Evolutionary conservation across 805 yeast species (phyloP).

Genomic region (Starmera pachycereana): DNA sequence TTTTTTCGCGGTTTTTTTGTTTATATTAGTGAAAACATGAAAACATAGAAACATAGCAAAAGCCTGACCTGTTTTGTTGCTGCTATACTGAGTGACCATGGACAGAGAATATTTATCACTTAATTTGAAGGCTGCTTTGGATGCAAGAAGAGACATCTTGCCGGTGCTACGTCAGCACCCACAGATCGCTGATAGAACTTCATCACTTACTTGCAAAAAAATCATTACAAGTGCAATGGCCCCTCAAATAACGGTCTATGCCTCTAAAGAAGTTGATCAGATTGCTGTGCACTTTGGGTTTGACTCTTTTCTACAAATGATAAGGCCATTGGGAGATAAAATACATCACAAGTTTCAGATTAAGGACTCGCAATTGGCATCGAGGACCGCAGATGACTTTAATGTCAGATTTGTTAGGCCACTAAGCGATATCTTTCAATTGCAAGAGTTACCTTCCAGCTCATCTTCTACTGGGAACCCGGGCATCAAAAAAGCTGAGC

Average conservation of each 20-base stretch:
- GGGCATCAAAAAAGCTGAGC: conserved; percentile 19
- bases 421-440: conserved; percentile 22
- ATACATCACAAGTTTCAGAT: conserved; percentile 38
- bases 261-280: conserved; percentile 35
- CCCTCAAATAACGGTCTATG: conserved; percentile 41
- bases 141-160: conserved; percentile 8
- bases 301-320: conserved; percentile 34
- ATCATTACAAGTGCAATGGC: conserved; percentile 31
- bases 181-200: conserved; percentile 6
- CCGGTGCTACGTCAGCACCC: conserved; percentile 4
- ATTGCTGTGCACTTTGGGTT: conserved; percentile 31
- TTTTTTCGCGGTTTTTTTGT: no score
- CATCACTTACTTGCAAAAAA: conserved; percentile 17
- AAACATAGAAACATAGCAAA: no score
- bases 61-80: no score
- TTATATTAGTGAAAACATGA: no score
- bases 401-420: conserved; percentile 44
- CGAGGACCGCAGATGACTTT: conserved; percentile 40
- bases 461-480: conserved; percentile 3
- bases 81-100: background rate
- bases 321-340: conserved; percentile 46
- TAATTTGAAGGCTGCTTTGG: conserved; percentile 5
- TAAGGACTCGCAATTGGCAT: conserved; percentile 40
- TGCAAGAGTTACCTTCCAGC: conserved; percentile 13
- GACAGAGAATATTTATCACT: background rate